These are phyloP conservation scores for Cercospora citrullina DNA, from an alignment of 2,329 filamentous ascomycete species.

Conservation along the genomic window DNA sequence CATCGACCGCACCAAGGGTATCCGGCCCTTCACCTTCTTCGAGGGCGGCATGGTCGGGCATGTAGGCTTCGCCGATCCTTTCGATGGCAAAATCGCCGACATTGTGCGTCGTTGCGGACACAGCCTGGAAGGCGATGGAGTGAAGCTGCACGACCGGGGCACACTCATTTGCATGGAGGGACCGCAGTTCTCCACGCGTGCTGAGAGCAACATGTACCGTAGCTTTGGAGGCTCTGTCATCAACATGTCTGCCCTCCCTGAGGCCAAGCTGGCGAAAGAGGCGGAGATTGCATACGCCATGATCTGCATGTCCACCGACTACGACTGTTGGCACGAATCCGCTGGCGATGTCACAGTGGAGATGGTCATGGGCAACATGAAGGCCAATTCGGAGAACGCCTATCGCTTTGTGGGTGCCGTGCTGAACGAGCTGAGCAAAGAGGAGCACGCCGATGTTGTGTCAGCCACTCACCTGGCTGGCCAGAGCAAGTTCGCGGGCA, in stretches of 20 bases:
- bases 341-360: constrained; percentile 84
- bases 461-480: constrained; percentile 79
- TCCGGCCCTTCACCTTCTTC: constrained; percentile 94
- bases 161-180: constrained; percentile 96
- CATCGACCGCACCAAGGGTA: constrained; percentile 95
- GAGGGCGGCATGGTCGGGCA: constrained; percentile 89
- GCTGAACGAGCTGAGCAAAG: constrained; percentile 77
- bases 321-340: constrained; percentile 92
- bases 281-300: constrained; percentile 97
- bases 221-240: constrained; percentile 91
- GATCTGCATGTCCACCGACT: constrained; percentile 99
- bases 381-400: constrained; percentile 85
- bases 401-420: constrained; percentile 81
- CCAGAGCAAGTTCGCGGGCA: constrained; percentile 72
- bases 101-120: constrained; percentile 77
- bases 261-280: constrained; percentile 93
- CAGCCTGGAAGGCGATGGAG: constrained; percentile 77
- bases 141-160: constrained; percentile 79
- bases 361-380: constrained; percentile 97
- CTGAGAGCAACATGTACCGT: constrained; percentile 93
- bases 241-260: constrained; percentile 96
- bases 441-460: constrained; percentile 74
- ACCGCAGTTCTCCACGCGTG: constrained; percentile 95
- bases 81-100: constrained; percentile 74
- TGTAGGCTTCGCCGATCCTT: constrained; percentile 93